Conservation (phyloP, 2,329 filamentous ascomycete species). For the Colletotrichum cuscutae region DNA sequence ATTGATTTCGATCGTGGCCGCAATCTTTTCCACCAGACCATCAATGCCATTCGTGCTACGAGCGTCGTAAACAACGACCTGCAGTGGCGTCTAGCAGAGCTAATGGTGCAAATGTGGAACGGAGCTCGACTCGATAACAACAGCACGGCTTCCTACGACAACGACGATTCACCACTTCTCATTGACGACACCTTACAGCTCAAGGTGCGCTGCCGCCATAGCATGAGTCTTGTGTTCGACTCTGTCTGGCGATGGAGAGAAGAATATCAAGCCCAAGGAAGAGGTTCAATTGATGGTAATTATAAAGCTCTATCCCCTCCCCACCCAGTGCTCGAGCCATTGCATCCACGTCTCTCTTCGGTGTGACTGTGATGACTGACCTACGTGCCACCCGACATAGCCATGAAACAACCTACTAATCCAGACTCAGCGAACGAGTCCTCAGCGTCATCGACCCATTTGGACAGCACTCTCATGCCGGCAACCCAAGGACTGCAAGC, state of each 20-base stretch:
- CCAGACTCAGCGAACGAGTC: constrained; percentile 82
- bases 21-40: constrained; percentile 76
- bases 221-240: constrained; percentile 87
- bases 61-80: constrained; percentile 83
- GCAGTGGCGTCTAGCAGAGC: constrained; percentile 81
- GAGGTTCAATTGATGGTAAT: constrained; percentile 78
- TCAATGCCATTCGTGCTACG: constrained; percentile 75
- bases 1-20: constrained; percentile 76
- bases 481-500: constrained; percentile 58
- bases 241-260: constrained; percentile 88
- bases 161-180: constrained; percentile 59
- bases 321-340: constrained; percentile 27
- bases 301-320: constrained; percentile 36
- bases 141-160: constrained; percentile 54
- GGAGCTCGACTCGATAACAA: constrained; percentile 66
- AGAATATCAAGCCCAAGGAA: constrained; percentile 78
- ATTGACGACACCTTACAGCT: constrained; percentile 80
- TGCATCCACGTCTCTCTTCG: constrained; percentile 37
- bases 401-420: constrained; percentile 87
- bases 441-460: constrained; percentile 73
- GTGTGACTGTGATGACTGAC: constrained; percentile 39
- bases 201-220: constrained; percentile 85
- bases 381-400: constrained; percentile 51
- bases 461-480: constrained; percentile 68
- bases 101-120: constrained; percentile 91